Conservation (phyloP, 495 filamentous ascomycete genomes). For the Aspergillus saccharolyticus region DNA sequence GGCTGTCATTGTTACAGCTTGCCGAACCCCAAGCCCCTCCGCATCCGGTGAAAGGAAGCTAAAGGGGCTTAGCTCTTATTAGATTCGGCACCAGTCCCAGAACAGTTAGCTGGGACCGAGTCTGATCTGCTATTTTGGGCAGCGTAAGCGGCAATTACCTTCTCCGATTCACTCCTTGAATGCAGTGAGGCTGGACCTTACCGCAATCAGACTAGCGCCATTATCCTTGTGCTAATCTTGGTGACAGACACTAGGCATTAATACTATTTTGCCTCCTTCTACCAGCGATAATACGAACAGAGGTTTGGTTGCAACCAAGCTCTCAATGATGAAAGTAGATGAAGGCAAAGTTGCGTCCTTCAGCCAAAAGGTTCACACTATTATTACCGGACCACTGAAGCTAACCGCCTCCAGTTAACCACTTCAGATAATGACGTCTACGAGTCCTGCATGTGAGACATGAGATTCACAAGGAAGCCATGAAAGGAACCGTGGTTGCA, state of each 20-base stretch:
- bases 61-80: background rate
- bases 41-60: background rate
- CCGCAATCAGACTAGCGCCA: background rate
- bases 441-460: background rate
- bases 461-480: background rate
- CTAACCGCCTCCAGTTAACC: background rate
- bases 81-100: background rate
- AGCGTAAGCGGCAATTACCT: background rate
- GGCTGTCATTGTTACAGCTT: background rate
- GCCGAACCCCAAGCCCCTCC: background rate
- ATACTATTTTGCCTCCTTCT: background rate
- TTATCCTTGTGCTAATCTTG: background rate
- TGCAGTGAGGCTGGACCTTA: background rate
- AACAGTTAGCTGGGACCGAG: background rate
- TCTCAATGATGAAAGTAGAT: background rate
- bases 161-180: background rate
- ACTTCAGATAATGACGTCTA: background rate
- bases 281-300: background rate
- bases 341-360: background rate
- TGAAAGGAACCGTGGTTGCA: background rate
- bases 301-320: background rate
- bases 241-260: background rate
- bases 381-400: background rate
- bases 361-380: background rate
- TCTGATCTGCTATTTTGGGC: conserved; percentile 4